Percentiles rank a stretch among this genome's conserved stretches.
Conservation (phyloP, 2,329 filamentous ascomycete genomes). For the Sclerotiophoma versabilis region DNA sequence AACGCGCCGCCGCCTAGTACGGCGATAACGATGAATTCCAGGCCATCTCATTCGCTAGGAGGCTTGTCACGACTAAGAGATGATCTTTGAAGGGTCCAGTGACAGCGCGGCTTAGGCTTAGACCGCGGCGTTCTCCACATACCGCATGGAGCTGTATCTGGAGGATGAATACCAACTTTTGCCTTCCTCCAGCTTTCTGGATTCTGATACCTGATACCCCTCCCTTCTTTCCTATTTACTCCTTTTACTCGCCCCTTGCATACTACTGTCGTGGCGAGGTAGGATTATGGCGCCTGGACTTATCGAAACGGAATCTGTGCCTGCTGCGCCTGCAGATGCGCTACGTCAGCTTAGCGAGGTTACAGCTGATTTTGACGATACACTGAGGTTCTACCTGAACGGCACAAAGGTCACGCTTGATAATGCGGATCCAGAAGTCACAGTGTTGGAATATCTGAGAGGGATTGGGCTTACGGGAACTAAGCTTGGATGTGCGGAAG, state of each 20-base stretch:
- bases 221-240: not conserved
- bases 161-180: conserved; percentile 9
- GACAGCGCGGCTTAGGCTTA: conserved; percentile 5
- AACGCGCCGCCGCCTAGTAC: conserved; percentile 14
- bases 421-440: conserved; percentile 87
- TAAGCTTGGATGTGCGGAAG: conserved; percentile 95
- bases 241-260: not conserved
- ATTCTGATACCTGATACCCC: not conserved
- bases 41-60: conserved; percentile 24
- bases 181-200: not conserved
- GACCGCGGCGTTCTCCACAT: conserved; percentile 17
- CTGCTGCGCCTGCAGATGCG: conserved; percentile 56
- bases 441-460: conserved; percentile 88
- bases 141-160: conserved; percentile 14
- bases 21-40: conserved; percentile 19
- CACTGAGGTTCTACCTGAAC: conserved; percentile 91
- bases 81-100: conserved; percentile 5
- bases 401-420: conserved; percentile 88
- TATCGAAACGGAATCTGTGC: conserved; percentile 48
- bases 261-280: not conserved
- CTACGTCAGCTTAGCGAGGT: conserved; percentile 64
- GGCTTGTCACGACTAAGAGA: conserved; percentile 14
- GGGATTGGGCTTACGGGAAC: conserved; percentile 94
- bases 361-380: conserved; percentile 83
- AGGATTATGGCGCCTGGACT: conserved; percentile 65